Evolutionary conservation across 2,329 filamentous ascomycete genomes (phyloP), one percentile per base, ranked within the genome.

Genomic region (Aspergillus pseudoglaucus): DNA sequence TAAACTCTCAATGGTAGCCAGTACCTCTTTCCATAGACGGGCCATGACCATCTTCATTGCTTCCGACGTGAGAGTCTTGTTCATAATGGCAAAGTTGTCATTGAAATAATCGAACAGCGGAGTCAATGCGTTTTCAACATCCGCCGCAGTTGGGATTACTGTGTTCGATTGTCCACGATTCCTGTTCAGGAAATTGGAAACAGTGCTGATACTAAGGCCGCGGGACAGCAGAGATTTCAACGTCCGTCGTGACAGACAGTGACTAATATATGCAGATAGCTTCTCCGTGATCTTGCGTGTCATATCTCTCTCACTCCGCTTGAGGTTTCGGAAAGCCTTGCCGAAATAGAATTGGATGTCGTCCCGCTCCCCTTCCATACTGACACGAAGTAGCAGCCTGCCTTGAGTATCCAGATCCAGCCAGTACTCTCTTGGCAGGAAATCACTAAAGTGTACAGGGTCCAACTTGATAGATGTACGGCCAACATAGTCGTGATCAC

Each of bases 1-100:
- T 15, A 98, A 77, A 33, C 81, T 81, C 70, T 98, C 93, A 54
- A 97, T 87, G 1, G 91, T 94, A 58, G 90, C 84, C 14, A 98
- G 77, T 0, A 95, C 90, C 67, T 98, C 93, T 70, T 98, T 98
- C 93, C 93, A 98, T 5, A 98, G 73, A 40, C 93, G 83, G 18
- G 90, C 94, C 93, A 98, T 98, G 59, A 98, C 93, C 65, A 93
- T 90, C 59, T 90, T 83, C 91, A 98, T 96, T n/a, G 93, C 94
- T 48, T 89, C 85, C 49, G 90, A 86, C 1, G 93, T 97, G 48
- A 98, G 75, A 0, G 91, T 96, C 68, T 93, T 84, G 72, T 97
- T 96, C 90, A 98, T 95, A 58, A 97, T 95, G 50, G 90, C 89
- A 69, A 98, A 98, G 62, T 98, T 98, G 65, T 96, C 91, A 65